Percentiles rank a stretch among this genome's conserved stretches.
phyloP scores from a whole-genome alignment of 2,329 filamentous ascomycete species.

The Zasmidium angulare region DNA sequence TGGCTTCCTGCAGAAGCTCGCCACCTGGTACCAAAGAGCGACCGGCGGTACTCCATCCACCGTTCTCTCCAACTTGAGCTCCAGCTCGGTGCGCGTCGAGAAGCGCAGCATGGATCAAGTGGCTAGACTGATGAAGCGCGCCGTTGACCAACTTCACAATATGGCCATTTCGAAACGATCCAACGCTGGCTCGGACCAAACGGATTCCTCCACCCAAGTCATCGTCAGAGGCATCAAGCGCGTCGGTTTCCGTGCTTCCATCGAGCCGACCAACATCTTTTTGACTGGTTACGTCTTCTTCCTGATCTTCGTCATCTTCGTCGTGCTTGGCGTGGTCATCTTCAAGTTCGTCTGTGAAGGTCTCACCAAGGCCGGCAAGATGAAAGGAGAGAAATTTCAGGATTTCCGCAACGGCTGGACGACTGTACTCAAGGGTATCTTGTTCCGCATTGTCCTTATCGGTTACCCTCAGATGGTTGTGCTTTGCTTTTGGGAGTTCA shows the following conservation, averaged over 20 bases:
- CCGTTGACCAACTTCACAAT: conserved; percentile 38
- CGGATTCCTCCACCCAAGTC: conserved; percentile 40
- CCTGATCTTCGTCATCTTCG: conserved; percentile 75
- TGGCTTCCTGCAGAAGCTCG: conserved; percentile 81
- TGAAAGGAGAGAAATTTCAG: conserved; percentile 81
- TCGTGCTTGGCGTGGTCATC: conserved; percentile 67
- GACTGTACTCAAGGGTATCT: conserved; percentile 86
- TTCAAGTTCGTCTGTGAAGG: conserved; percentile 83
- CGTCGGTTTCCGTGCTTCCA: conserved; percentile 79
- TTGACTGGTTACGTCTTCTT: conserved; percentile 90
- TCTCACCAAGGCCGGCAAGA: conserved; percentile 70
- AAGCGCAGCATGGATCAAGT: conserved; percentile 57
- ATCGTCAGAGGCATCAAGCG: conserved; percentile 80
- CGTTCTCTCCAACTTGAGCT: conserved; percentile 70
- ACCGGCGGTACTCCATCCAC: conserved; percentile 84
- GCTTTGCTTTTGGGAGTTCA: conserved; percentile 91
- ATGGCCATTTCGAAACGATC: conserved; percentile 45
- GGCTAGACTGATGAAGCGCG: conserved; percentile 55
- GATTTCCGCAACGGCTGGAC: conserved; percentile 96
- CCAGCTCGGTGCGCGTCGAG: conserved; percentile 79
- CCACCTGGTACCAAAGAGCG: conserved; percentile 93
- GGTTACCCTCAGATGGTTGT: conserved; percentile 90
- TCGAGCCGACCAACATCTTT: conserved; percentile 91
- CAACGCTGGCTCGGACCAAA: conserved; percentile 27
- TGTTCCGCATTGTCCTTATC: conserved; percentile 86